phyloP scores from a whole-genome alignment of 257 asterid genomes.

The Primulina huaijiensis region DNA sequence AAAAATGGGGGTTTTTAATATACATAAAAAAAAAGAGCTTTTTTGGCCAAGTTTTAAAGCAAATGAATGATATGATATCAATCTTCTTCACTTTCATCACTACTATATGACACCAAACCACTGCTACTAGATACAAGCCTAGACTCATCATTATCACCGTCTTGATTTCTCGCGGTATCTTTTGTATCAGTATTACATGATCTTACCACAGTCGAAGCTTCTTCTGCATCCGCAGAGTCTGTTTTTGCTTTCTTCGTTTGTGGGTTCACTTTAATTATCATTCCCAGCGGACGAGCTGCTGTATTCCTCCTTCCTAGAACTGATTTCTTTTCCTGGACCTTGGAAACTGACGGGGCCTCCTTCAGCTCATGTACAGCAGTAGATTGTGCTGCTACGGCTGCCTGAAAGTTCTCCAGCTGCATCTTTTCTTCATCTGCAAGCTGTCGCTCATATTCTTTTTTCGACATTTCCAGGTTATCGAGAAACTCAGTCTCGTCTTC shows the following conservation, averaged over 20 bases:
- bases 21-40: not conserved
- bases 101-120: constrained; percentile 68
- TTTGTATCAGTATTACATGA: constrained; percentile 16
- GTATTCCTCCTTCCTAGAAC: constrained; percentile 47
- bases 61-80: not conserved
- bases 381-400: constrained; percentile 77
- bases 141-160: constrained; percentile 15
- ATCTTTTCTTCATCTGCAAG: constrained; percentile 78
- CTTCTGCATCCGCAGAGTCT: constrained; percentile 30
- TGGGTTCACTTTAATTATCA: constrained; percentile 66
- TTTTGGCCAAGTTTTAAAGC: not conserved
- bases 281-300: constrained; percentile 41
- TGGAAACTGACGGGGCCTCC: constrained; percentile 58
- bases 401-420: constrained; percentile 83
- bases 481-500: constrained; percentile 97
- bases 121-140: constrained; percentile 21
- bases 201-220: constrained; percentile 19
- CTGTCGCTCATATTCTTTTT: constrained; percentile 71
- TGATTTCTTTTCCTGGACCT: constrained; percentile 47
- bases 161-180: constrained; percentile 13
- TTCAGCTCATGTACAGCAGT: constrained; percentile 51
- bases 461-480: constrained; percentile 67
- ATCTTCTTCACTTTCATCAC: constrained; percentile 91
- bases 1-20: too few relatives aligned
- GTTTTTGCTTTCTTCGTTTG: constrained; percentile 78